These are phyloP conservation scores for Chaetomium fimeti DNA, from an alignment of 495 filamentous ascomycete species.

Conservation along the genomic window DNA sequence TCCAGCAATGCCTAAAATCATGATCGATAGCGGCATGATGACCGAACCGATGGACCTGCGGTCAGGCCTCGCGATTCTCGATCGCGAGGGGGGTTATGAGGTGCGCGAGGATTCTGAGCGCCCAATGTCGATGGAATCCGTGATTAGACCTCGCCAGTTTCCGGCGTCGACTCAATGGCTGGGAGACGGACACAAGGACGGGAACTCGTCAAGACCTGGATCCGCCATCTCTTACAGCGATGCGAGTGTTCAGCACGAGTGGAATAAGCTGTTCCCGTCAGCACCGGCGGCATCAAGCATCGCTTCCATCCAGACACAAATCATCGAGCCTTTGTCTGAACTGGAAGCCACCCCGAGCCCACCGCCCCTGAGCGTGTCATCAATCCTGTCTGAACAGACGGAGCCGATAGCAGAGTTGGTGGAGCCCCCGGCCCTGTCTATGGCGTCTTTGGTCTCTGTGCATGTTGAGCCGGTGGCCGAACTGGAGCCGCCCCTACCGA, in stretches of 20 bases:
- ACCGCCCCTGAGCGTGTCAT: constrained; percentile 23
- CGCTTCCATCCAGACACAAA: constrained; percentile 33
- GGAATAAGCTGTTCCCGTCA: constrained; percentile 50
- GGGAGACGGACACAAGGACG: constrained; percentile 30
- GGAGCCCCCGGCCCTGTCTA: constrained; percentile 24
- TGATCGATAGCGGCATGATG: constrained; percentile 85
- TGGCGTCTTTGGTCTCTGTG: constrained; percentile 31
- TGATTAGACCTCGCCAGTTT: constrained; percentile 31
- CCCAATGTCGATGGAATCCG: constrained; percentile 43
- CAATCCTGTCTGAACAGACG: constrained; percentile 24
- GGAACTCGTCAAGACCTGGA: constrained; percentile 27
- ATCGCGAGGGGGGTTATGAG: not conserved
- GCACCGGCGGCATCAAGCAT: constrained; percentile 34
- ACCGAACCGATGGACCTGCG: constrained; percentile 64
- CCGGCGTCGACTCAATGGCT: constrained; percentile 34
- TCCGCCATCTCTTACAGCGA: constrained; percentile 43
- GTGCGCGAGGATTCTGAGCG: constrained; percentile 20
- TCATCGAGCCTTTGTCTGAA: constrained; percentile 33
- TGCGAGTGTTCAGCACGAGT: constrained; percentile 41
- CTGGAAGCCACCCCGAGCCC: constrained; percentile 10
- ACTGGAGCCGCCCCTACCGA: constrained; percentile 24
- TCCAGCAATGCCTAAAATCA: constrained; percentile 54
- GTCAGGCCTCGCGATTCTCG: constrained; percentile 6
- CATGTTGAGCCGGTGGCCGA: constrained; percentile 32
- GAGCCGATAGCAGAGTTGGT: constrained; percentile 30